These are phyloP conservation scores for Teunomyces gatunensis DNA, from an alignment of 805 yeast species.

Conservation along the genomic window DNA sequence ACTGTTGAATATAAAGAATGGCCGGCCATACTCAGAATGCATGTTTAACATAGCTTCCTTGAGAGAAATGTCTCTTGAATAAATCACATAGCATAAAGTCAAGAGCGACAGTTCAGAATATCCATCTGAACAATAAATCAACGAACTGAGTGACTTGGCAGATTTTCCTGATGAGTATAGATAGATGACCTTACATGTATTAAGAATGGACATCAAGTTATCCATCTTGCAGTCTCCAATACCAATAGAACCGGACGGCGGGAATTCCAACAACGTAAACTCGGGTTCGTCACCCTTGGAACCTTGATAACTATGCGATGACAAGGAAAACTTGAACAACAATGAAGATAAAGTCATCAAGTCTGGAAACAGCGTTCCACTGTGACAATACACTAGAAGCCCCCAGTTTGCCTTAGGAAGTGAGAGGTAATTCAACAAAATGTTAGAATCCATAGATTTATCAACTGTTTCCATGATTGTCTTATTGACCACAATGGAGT, in stretches of 20 bases:
- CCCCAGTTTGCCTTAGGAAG: constrained; percentile 56
- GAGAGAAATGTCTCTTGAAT: constrained; percentile 55
- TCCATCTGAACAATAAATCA: constrained; percentile 84
- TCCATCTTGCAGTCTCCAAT: constrained; percentile 66
- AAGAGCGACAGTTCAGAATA: constrained; percentile 88
- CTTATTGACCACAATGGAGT: constrained; percentile 45
- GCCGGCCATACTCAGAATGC: constrained; percentile 65
- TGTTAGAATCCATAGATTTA: constrained; percentile 4
- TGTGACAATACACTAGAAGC: constrained; percentile 56
- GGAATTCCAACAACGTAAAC: constrained; percentile 53
- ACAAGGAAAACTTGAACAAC: constrained; percentile 30
- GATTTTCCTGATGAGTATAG: constrained; percentile 29
- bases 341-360: constrained; percentile 34
- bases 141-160: constrained; percentile 41
- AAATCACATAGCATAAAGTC: constrained; percentile 67
- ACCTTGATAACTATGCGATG: constrained; percentile 17
- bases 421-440: constrained; percentile 20
- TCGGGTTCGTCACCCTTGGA: constrained; percentile 20
- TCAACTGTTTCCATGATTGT: not conserved
- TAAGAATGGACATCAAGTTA: constrained; percentile 61
- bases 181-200: constrained; percentile 66
- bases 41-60: constrained; percentile 65
- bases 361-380: constrained; percentile 55
- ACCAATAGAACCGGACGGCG: constrained; percentile 82
- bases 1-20: constrained; percentile 77